A percentile compares a stretch with the other conserved stretches of the same genome.
phyloP scores from a whole-genome alignment of 345 rosid species.

The Bruguiera gymnorhiza region DNA sequence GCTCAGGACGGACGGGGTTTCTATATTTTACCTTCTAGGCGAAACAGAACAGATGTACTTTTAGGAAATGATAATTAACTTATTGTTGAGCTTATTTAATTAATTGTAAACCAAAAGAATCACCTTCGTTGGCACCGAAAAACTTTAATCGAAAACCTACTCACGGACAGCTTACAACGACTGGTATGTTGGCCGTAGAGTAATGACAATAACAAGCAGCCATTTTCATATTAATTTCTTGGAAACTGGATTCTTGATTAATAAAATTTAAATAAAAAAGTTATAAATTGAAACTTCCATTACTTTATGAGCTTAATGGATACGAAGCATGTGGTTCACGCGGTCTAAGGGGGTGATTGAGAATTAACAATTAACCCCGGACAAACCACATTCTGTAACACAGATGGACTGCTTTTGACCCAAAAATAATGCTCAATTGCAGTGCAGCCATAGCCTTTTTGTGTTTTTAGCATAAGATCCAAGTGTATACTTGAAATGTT shows the following conservation, averaged over 20 bases:
- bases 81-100: neutral
- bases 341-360: constrained; percentile 23
- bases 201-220: constrained; percentile 10
- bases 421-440: too few relatives aligned
- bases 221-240: neutral
- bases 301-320: too few relatives aligned
- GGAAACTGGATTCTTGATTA: neutral
- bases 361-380: too few relatives aligned
- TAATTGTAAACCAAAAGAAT: neutral
- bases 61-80: neutral
- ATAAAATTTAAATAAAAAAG: neutral
- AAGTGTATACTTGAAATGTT: too few relatives aligned
- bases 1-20: too few relatives aligned
- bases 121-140: neutral
- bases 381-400: too few relatives aligned
- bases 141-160: constrained; percentile 5
- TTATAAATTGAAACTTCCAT: neutral
- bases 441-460: too few relatives aligned
- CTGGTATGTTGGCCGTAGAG: constrained; percentile 47
- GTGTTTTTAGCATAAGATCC: too few relatives aligned
- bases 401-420: too few relatives aligned
- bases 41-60: neutral
- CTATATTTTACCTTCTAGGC: too few relatives aligned
- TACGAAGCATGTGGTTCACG: constrained; percentile 5
- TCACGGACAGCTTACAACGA: constrained; percentile 16